Evolutionary conservation across 805 yeast genomes (phyloP), one percentile per base, ranked within the genome.

Genomic region (Starmerella riodocensis): DNA sequence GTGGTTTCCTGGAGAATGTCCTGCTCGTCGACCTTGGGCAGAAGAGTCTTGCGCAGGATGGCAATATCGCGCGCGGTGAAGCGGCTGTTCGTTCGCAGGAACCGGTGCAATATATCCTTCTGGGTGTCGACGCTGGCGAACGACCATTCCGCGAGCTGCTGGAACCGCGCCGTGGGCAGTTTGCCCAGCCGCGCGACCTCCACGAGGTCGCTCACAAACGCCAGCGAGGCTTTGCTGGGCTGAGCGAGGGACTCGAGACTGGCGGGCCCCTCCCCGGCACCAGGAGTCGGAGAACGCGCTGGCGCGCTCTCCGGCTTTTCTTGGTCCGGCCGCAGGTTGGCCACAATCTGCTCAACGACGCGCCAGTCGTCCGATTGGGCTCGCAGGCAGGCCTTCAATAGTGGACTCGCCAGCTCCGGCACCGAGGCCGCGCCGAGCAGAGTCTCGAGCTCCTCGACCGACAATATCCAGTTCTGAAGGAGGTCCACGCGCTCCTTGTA

Each of bases 341-440:
- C 38, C 7, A 38, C 24, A 2, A 36, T 32, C 13, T 31, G 42
- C 17, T 37, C 19, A 17, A 47, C 49, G 4, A 14, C n/a, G 6
- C 36, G 32, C 41, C 40, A 36, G 4, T 39, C 36, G 11, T 17
- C 34, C 11, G 36, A 18, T 1, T 32, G 16, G 8, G 46, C 24
- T 1, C n/a, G 23, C 19, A 54, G 41, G 30, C 56, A 53, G 11
- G 48, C 46, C 16, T 40, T 38, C 21, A 51, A 39, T 3, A 55
- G 32, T 5, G 50, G 34, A 6, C 40, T 4, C 4, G 37, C 35
- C 2, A 46, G 38, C 25, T 41, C 45, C 14, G 43, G 43, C 7
- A 37, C 19, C 20, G 33, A 36, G 2, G 43, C 49, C 29, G 46
- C 43, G 1, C 39, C 46, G 25, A 19, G 29, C 19, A 51, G 39